Evolutionary conservation across 306 rosid genomes (phyloP).

Genomic region (Cucumis hystrix): DNA sequence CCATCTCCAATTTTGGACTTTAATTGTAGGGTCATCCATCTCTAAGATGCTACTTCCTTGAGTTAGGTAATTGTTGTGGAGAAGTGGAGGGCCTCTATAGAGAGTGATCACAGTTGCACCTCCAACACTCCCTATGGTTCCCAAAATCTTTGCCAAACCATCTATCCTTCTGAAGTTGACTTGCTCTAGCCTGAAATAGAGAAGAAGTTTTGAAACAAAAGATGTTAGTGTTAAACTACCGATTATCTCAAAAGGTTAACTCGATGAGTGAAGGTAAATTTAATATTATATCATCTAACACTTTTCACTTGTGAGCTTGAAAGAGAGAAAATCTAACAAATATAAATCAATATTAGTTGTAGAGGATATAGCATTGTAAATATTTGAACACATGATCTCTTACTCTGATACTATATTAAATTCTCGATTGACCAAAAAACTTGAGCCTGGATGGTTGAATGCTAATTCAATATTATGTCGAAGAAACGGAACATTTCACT

Average conservation of each 20-base stretch:
- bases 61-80: conserved; percentile 14
- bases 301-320: too few species aligned
- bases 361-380: too few species aligned
- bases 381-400: too few species aligned
- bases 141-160: conserved; percentile 57
- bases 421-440: too few species aligned
- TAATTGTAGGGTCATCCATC: conserved; percentile 21
- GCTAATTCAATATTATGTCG: background rate
- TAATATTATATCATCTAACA: too few species aligned
- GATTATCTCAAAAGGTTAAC: too few species aligned
- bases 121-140: conserved; percentile 60
- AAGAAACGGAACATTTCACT: background rate
- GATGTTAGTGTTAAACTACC: too few species aligned
- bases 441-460: too few species aligned
- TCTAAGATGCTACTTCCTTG: conserved; percentile 15
- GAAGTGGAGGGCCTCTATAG: conserved; percentile 66
- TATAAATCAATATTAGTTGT: too few species aligned
- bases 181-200: conserved; percentile 35
- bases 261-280: too few species aligned
- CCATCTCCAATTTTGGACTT: conserved; percentile 44
- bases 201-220: conserved; percentile 1
- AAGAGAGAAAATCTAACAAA: too few species aligned
- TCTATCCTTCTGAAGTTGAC: conserved; percentile 37
- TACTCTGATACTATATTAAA: too few species aligned
- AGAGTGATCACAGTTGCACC: conserved; percentile 61